A percentile compares a stretch with the other conserved stretches of the same genome.
These are phyloP conservation scores for Rhododendron henanense DNA, from an alignment of 148 eudicot genomes.

Conservation along the genomic window DNA sequence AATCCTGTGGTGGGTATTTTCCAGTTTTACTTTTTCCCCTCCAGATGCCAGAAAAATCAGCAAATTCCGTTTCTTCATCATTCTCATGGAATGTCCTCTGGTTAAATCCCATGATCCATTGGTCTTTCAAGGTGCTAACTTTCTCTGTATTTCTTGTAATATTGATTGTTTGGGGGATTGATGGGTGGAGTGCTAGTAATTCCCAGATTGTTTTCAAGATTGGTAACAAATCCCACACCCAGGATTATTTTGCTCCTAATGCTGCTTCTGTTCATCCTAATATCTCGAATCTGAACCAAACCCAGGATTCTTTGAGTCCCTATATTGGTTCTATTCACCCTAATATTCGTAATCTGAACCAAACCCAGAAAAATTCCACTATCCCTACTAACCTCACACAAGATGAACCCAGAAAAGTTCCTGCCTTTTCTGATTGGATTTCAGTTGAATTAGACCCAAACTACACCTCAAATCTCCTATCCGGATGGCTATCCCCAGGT, in stretches of 20 bases:
- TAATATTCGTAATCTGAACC: slow-evolving; percentile 2
- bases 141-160: slow-evolving; percentile 30
- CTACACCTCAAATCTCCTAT: slow-evolving; percentile 43
- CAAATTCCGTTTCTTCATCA: not conserved
- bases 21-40: not conserved
- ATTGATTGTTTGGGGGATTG: slow-evolving; percentile 40
- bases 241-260: not conserved
- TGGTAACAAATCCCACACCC: slow-evolving; percentile 1
- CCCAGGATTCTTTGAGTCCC: not conserved
- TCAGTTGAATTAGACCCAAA: slow-evolving; percentile 47
- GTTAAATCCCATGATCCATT: slow-evolving; percentile 30
- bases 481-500: slow-evolving; percentile 58
- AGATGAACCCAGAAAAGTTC: too few species aligned
- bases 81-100: slow-evolving; percentile 19
- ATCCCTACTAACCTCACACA: not conserved
- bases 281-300: not conserved
- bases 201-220: slow-evolving; percentile 15
- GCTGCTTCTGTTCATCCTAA: not conserved
- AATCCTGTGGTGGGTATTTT: not conserved
- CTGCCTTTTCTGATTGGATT: slow-evolving; percentile 33
- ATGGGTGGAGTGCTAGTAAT: slow-evolving; percentile 25
- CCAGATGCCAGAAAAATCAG: slow-evolving; percentile 37
- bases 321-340: not conserved
- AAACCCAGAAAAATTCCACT: slow-evolving; percentile 5
- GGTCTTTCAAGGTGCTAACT: slow-evolving; percentile 31